Evolutionary conservation across 2,329 filamentous ascomycete species (phyloP), one percentile per base, ranked within the genome.

Genomic region (Penicillium sp.): DNA sequence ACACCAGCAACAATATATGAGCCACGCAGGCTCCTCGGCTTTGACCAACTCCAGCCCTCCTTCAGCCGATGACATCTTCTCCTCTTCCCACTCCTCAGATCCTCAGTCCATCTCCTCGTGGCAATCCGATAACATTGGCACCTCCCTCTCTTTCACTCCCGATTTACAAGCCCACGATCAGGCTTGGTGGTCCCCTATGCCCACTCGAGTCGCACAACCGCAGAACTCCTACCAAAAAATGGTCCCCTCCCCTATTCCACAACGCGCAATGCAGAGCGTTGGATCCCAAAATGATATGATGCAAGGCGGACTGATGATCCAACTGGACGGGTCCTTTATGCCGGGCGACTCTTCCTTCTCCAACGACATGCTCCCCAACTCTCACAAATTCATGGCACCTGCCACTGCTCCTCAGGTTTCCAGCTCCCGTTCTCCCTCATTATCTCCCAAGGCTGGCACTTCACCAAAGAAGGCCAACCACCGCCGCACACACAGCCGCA

Each of bases 131-230:
- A 62, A 72, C 57, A 66, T 78, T 64, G 65, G 71, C 53, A 62
- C 73, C 51, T 63, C 67, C 56, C 62, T 77, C 50, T 68, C 74
- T 5, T 77, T 77, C 55, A 71, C 74, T n/a, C 68, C 75, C 21
- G 74, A 78, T 43, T 61, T 75, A n/a, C 72, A 72, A 27, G 55
- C 65, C 53, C 69, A 73, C 23, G 74, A 77, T 59, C 59, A 66
- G 23, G 75, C 77, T 13, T 77, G 77, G 75, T 79, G 77, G 75
- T 73, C 75, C 21, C 69, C 75, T 26, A 70, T 74, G 62, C 63
- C 72, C 33, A 63, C 70, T 49, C 68, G 69, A 52, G 66, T 69
- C 54, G 59, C 74, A 48, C 74, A 74, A 49, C 70, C 72, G 35
- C 73, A 72, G 39, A 63, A 69, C 50, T 68, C 73, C 46, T 75